Evolutionary conservation across 164 flowering plant species (phyloP), one percentile per base, ranked within the genome.

Genomic region (Annona cherimola): DNA sequence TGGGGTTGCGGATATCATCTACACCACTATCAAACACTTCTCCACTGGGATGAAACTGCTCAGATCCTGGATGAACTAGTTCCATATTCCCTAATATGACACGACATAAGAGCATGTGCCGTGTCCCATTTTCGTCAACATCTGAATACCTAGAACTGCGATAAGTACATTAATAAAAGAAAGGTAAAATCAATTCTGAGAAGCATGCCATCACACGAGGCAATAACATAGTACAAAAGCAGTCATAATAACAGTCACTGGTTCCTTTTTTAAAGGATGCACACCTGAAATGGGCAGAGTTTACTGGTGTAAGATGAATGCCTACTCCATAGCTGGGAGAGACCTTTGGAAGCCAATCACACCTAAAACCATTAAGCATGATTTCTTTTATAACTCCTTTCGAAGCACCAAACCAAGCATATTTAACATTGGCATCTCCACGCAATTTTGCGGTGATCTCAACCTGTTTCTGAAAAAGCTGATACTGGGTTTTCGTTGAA

Each of bases 41-140:
- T 42, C 83, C 80, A 71, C 90, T 87, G 42, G 99, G 94, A 81
- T 82, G 89, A 69, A 79, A 85, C 73, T 91, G 98, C 65, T 77
- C 73, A 43, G 87, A 86, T 63, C 91, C 98, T 73, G 79, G 77
- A 76, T 66, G 77, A 78, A 96, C 80, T 45, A 76, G 75, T 82
- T 93, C 99, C 93, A 89, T 87, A 50, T 88, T 91, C 79, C 99
- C 99, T 97, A 92, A 70, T 68, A 93, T 88, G 19, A 93, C 97
- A 70, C 96, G 96, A 67, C 99, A 96, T 20, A 93, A 80, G 62
- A 90, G 80, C 87, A 92, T 77, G 82, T 92, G 82, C 26, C 70
- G 87, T 75, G 84, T 77, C 18, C 89, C 98, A 77, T 90, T 92
- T 88, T 96, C 96, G 88, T 91, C 99, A 89, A 83, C 90, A 96